Evolutionary conservation across 163 green algal genomes (phyloP), one percentile per base, ranked within the genome.

Genomic region (Chlorella variabilis): DNA sequence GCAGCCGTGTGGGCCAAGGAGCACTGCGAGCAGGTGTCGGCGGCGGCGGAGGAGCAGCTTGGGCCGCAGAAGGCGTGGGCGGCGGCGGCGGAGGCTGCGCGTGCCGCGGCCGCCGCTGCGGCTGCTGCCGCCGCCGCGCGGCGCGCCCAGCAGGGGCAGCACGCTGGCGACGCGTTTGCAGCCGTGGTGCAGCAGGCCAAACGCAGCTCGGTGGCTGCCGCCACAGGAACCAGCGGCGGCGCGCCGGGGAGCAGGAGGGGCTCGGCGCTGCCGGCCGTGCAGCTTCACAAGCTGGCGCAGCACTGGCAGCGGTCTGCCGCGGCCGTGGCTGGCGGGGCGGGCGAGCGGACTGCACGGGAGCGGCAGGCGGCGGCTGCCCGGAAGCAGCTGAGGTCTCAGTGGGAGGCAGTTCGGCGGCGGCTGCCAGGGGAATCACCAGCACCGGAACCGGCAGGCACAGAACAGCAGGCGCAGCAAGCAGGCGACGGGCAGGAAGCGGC

Each of bases 1-100:
- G n/a, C n/a, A n/a, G n/a, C n/a, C n/a, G 36, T 39, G 25, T 83
- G 77, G 77, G 77, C 77, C 27, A 33, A 25, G 51, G 66, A 83
- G 49, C 77, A 77, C 21, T 59, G 27, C 27, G 5, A 49, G 27
- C 33, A 71, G 49, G 33, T 71, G 49, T 29, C 39, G 0, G 18
- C 8, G 18, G 65, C 38, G 29, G 77, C 77, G 0, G 34, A 4
- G 3, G 3, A 71, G 51, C 36, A 39, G 29, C 23, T 83, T 17
- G 8, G 20, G 33, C 3, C 20, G 33, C 63, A 21, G 27, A 23
- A 41, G 36, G 36, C 11, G 15, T 6, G 29, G 27, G 74, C 36
- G 34, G 73, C 27, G 18, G 73, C 25, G 17, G 56, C 39, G 4
- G 54, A 29, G 25, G 39, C n/a, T 27, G 73, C 25, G 5, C 33